These are phyloP conservation scores for Colletotrichum camelliae DNA, from an alignment of 2,329 filamentous ascomycete species.

Conservation along the genomic window DNA sequence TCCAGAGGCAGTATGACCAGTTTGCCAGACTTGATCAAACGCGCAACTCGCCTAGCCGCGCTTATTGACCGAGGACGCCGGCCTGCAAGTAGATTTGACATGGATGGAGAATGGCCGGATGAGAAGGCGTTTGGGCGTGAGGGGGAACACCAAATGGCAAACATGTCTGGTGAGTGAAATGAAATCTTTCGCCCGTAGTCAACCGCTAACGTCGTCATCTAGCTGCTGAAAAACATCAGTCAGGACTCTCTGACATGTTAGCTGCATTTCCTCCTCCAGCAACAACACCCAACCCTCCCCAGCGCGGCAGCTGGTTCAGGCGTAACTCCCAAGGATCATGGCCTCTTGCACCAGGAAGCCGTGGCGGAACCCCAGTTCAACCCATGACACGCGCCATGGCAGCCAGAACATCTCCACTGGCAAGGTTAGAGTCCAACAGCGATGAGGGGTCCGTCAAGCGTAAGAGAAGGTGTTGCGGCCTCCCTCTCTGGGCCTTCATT, in stretches of 20 bases:
- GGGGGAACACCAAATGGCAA: conserved; percentile 43
- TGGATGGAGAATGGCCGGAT: conserved; percentile 53
- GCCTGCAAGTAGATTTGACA: conserved; percentile 62
- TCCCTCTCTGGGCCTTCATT: conserved; percentile 81
- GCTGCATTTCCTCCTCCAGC: conserved; percentile 68
- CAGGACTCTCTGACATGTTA: conserved; percentile 68
- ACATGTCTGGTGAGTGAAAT: conserved; percentile 33
- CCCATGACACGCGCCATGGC: conserved; percentile 11
- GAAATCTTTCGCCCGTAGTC: background rate
- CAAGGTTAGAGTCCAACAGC: conserved; percentile 17
- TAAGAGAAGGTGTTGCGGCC: conserved; percentile 77
- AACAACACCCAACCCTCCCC: conserved; percentile 50
- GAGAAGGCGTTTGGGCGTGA: conserved; percentile 45
- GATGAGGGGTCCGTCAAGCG: conserved; percentile 36
- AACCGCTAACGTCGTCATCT: conserved; percentile 22
- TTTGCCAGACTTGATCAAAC: conserved; percentile 85
- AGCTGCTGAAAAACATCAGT: conserved; percentile 51
- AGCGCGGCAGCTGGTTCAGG: conserved; percentile 50
- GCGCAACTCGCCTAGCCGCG: conserved; percentile 84
- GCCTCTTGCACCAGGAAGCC: conserved; percentile 46
- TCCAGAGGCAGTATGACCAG: conserved; percentile 89
- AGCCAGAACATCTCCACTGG: conserved; percentile 7
- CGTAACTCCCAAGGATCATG: conserved; percentile 44
- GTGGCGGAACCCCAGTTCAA: conserved; percentile 8
- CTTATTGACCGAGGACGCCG: conserved; percentile 84